Percentiles rank a stretch among this genome's conserved stretches.
phyloP scores from a whole-genome alignment of 129 eudicot species.

The Heracleum sosnowskyi region DNA sequence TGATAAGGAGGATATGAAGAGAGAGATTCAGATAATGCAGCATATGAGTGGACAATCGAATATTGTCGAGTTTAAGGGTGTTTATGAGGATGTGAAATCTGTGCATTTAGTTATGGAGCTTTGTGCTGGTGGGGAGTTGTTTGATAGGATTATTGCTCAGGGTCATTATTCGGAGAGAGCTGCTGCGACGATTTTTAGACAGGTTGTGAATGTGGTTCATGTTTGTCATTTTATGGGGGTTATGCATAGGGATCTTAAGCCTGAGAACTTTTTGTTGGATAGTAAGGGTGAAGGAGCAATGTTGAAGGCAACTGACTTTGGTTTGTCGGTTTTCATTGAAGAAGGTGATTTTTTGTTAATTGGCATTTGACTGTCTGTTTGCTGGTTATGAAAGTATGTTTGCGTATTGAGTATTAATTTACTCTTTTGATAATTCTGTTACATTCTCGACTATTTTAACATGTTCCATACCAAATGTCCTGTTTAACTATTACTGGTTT shows the following conservation, averaged over 20 bases:
- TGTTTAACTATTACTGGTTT: neutral
- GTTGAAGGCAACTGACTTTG: conserved; percentile 24
- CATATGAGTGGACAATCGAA: conserved; percentile 55
- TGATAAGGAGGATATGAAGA: conserved; percentile 66
- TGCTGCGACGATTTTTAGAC: conserved; percentile 46
- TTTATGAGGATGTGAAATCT: conserved; percentile 51
- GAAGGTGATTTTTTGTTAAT: neutral
- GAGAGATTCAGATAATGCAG: conserved; percentile 70
- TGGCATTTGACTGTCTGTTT: neutral
- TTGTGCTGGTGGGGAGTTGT: conserved; percentile 59
- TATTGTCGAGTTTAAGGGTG: conserved; percentile 51
- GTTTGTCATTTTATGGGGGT: conserved; percentile 68
- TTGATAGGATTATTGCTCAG: conserved; percentile 54
- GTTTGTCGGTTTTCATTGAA: neutral
- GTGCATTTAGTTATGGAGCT: conserved; percentile 63
- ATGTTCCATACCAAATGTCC: neutral
- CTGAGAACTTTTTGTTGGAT: conserved; percentile 54
- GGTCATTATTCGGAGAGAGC: conserved; percentile 58
- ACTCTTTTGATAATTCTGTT: neutral
- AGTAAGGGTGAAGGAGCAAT: conserved; percentile 40
- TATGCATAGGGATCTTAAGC: conserved; percentile 68
- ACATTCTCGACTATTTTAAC: neutral
- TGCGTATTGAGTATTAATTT: neutral
- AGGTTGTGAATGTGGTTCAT: conserved; percentile 50
- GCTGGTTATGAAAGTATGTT: neutral